Evolutionary conservation across 306 rosid species (phyloP), one percentile per base, ranked within the genome.

Genomic region (Pachyrhizus erosus): DNA sequence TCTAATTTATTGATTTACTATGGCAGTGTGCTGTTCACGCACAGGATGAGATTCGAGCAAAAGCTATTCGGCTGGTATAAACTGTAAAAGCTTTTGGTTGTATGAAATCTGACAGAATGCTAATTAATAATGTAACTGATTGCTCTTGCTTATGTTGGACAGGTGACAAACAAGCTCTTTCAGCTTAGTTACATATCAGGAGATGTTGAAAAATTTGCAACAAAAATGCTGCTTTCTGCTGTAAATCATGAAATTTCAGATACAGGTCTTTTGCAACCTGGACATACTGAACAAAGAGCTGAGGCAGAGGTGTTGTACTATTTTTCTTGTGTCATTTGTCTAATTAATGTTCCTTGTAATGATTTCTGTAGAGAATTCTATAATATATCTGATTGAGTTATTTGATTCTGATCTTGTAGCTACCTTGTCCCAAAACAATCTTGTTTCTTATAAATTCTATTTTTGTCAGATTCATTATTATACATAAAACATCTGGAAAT

Each of bases 111-210:
- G 21, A 55, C 68, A 14, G 70, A 14, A 70, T 34, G 6, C 69
- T 23, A 24, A 62, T 27, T 74, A n/a, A 69, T 71, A 20, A 55
- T 70, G 9, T 52, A 61, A 43, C 75, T 12, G 5, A 77, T 48
- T 52, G 71, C n/a, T 24, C 75, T 61, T 86, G 2, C 52, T 71
- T 71, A 45, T 79, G 12, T 80, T 80, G 62, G 52, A 73, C 83
- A 96, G 99, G 99, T 96, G 88, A 96, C 97, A 73, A 93, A 93
- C 91, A 96, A 96, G 88, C 98, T 96, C 67, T 96, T 89, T 88
- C 97, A 87, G 89, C 91, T 96, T 70, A 90, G 84, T 76, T 96
- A 92, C 86, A 37, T 96, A 71, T 87, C 94, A 14, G 98, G 90
- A 70, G 89, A 79, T 70, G 91, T 96, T 73, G 98, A 92, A 86